Conservation (phyloP, 129 eudicot species). For the Saussurea involucrata region DNA sequence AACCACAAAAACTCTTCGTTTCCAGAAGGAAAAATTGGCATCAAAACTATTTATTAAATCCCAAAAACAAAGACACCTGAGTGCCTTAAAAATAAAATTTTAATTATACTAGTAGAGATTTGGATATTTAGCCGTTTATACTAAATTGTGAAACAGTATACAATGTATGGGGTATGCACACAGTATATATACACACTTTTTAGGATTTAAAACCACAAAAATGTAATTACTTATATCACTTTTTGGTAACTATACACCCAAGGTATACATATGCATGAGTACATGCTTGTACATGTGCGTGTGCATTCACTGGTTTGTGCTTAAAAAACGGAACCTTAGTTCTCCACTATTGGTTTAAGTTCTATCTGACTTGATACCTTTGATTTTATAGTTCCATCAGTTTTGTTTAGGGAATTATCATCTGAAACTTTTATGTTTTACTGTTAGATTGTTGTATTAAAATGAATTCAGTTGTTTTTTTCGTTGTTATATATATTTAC, state of each 20-base stretch:
- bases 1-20: neutral
- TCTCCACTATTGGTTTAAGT: neutral
- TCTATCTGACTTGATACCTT: neutral
- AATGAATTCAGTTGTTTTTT: neutral
- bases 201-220: conserved; percentile 7
- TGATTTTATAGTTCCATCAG: conserved; percentile 7
- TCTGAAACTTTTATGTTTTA: neutral
- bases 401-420: neutral
- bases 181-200: neutral
- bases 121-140: conserved; percentile 2
- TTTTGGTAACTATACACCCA: neutral
- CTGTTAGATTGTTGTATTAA: conserved; percentile 3
- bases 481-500: conserved; percentile 2
- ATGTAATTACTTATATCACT: neutral
- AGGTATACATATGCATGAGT: neutral
- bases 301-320: conserved; percentile 1
- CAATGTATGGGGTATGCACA: neutral
- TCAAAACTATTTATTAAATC: neutral
- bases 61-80: neutral
- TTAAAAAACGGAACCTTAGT: neutral
- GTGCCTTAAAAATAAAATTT: neutral
- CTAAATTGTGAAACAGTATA: neutral
- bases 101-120: neutral
- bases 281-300: conserved; percentile 4
- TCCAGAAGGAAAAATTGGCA: conserved; percentile 1